These are phyloP conservation scores for Cymbidium sinense DNA, from an alignment of 106 monocot species.

Conservation along the genomic window DNA sequence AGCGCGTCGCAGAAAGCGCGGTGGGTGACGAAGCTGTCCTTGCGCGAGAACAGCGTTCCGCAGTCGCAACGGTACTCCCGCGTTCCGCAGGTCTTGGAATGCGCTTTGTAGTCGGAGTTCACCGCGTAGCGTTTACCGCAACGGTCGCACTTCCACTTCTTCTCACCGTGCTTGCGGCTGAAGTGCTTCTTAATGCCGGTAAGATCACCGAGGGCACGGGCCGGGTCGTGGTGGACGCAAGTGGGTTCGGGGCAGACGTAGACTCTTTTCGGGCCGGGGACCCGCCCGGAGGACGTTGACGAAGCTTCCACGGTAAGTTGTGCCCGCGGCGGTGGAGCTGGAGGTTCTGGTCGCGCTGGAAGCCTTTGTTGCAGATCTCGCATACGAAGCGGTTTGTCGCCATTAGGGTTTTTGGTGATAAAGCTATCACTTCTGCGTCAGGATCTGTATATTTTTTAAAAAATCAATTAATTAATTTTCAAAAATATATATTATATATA, in stretches of 20 bases:
- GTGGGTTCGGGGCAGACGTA: conserved; percentile 63
- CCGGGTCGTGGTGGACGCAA: conserved; percentile 83
- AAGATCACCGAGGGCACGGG: conserved; percentile 68
- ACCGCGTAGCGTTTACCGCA: conserved; percentile 10
- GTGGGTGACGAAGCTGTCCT: conserved; percentile 84
- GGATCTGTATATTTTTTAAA: background rate
- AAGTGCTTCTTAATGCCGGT: conserved; percentile 85
- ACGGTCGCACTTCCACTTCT: conserved; percentile 76
- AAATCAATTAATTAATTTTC: background rate
- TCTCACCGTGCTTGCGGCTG: conserved; percentile 76
- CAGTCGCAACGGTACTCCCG: conserved; percentile 12
- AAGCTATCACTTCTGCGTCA: conserved; percentile 8
- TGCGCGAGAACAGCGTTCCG: conserved; percentile 28
- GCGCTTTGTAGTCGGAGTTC: conserved; percentile 5
- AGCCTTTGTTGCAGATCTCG: conserved; percentile 13
- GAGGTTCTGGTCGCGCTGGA: conserved; percentile 9
- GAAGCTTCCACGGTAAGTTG: conserved; percentile 6
- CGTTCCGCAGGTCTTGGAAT: conserved; percentile 9
- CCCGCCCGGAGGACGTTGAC: background rate
- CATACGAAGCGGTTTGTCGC: conserved; percentile 11
- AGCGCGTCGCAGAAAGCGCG: conserved; percentile 78
- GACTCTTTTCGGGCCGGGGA: background rate
- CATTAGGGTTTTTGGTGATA: conserved; percentile 6
- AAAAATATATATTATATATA: no score
- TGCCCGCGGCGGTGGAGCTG: conserved; percentile 13